Conservation (phyloP, 176 grass and related monocot genomes). For the Areca catechu region DNA sequence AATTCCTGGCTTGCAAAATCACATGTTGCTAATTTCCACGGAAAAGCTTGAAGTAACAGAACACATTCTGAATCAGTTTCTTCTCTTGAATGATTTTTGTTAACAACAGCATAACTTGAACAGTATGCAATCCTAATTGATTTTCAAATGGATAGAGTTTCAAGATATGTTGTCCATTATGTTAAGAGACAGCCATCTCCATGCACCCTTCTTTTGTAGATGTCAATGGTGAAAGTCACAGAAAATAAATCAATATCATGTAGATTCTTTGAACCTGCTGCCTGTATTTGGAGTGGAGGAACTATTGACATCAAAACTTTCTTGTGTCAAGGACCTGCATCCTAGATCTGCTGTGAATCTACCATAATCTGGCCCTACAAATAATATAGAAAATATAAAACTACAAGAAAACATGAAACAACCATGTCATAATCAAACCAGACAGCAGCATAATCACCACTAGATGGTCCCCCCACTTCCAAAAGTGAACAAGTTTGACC, state of each 20-base stretch:
- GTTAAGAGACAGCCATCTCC: too few relatives aligned
- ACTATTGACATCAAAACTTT: neutral
- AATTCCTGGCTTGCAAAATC: too few relatives aligned
- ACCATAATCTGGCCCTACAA: neutral
- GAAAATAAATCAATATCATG: too few relatives aligned
- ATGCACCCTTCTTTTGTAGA: neutral
- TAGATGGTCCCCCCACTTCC: neutral
- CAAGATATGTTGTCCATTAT: too few relatives aligned
- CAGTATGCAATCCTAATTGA: too few relatives aligned
- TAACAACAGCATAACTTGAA: too few relatives aligned
- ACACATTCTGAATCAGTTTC: too few relatives aligned
- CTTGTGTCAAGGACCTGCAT: neutral
- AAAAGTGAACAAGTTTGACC: neutral
- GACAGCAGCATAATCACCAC: neutral
- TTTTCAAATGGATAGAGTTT: too few relatives aligned
- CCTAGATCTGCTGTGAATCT: neutral
- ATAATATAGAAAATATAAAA: neutral
- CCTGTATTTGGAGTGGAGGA: neutral
- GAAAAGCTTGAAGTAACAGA: too few relatives aligned
- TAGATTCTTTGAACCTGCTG: neutral
- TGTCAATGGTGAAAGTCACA: neutral
- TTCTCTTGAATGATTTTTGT: too few relatives aligned
- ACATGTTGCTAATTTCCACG: too few relatives aligned
- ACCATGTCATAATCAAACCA: neutral
- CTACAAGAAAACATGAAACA: neutral